Evolutionary conservation across 129 eudicot genomes (phyloP), one percentile per base, ranked within the genome.

Genomic region (Centella asiatica): DNA sequence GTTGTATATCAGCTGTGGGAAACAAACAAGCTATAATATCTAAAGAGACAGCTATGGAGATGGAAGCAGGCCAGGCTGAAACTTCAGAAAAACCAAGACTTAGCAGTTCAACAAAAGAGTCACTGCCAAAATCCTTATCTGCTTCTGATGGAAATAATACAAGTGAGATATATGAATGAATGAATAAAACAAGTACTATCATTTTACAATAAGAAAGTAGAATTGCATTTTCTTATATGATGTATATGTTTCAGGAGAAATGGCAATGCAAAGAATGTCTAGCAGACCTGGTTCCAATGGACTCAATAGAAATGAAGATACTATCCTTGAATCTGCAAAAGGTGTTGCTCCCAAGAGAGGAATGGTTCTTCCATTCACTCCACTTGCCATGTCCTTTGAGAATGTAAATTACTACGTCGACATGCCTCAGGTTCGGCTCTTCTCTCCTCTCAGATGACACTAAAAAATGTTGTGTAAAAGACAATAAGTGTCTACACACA

Each of bases 321-420:
- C 80, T 48, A 64, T 25, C 39, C 73, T 77, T 3, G 95, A 77
- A 67, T 59, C 82, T 42, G 77, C 80, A 47, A 70, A 62, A 23
- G 95, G 95, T 3, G 75, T 79, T 49, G 83, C 87, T 23, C 81
- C 92, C 48, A 88, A 81, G 76, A 85, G 83, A 71, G 96, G 98
- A 74, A 92, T 87, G 98, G 83, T 92, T 71, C 75, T 92, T 27
- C 98, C 98, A 1, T 92, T 92, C 65, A 72, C 78, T 47, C 96
- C 98, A 25, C 80, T 87, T 10, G 82, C 94, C 13, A 84, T 92
- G 94, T 77, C 96, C 40, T 92, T 92, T 11, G 96, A 93, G 46
- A 72, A 32, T 31, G 87, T 93, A 4, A 93, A 74, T 73, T 93
- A 93, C 63, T 87, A 22, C 22, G 95, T 92, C 8, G 98, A 92